A percentile compares a stretch with the other conserved stretches of the same genome.
Conservation (phyloP, 768 basidiomycete species). For the Hirschioporus abietinus region DNA sequence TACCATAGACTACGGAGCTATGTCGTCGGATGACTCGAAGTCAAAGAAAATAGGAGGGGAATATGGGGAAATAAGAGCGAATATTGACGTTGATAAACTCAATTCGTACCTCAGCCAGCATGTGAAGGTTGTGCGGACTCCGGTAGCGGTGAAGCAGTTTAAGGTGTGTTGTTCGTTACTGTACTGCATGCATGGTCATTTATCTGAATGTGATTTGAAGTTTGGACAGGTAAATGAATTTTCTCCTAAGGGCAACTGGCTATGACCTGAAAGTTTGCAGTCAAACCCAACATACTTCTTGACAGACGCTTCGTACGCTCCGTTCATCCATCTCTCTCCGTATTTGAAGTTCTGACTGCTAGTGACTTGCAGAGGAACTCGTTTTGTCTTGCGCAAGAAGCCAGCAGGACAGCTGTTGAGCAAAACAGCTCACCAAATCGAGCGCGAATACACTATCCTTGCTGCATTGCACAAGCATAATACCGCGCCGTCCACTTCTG, state of each 20-base stretch:
- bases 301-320: slow-evolving; percentile 61
- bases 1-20: slow-evolving; percentile 12
- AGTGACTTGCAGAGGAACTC: slow-evolving; percentile 35
- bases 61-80: slow-evolving; percentile 67
- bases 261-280: slow-evolving; percentile 30
- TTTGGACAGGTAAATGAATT: slow-evolving; percentile 71
- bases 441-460: slow-evolving; percentile 86
- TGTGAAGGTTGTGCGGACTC: slow-evolving; percentile 51
- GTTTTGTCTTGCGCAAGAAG: slow-evolving; percentile 89
- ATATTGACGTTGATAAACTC: slow-evolving; percentile 57
- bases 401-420: slow-evolving; percentile 85
- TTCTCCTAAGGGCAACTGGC: neutral
- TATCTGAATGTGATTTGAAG: slow-evolving; percentile 31
- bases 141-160: slow-evolving; percentile 87
- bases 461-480: slow-evolving; percentile 75
- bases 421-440: slow-evolving; percentile 90
- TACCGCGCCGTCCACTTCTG: slow-evolving; percentile 39
- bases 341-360: neutral
- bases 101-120: slow-evolving; percentile 58
- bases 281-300: slow-evolving; percentile 97
- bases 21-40: slow-evolving; percentile 5
- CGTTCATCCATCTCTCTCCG: neutral
- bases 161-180: slow-evolving; percentile 47
- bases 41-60: slow-evolving; percentile 62
- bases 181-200: neutral